Percentiles rank a stretch among this genome's conserved stretches.
phyloP scores from a whole-genome alignment of 2,329 filamentous ascomycete genomes.

The Cladophialophora immunda region DNA sequence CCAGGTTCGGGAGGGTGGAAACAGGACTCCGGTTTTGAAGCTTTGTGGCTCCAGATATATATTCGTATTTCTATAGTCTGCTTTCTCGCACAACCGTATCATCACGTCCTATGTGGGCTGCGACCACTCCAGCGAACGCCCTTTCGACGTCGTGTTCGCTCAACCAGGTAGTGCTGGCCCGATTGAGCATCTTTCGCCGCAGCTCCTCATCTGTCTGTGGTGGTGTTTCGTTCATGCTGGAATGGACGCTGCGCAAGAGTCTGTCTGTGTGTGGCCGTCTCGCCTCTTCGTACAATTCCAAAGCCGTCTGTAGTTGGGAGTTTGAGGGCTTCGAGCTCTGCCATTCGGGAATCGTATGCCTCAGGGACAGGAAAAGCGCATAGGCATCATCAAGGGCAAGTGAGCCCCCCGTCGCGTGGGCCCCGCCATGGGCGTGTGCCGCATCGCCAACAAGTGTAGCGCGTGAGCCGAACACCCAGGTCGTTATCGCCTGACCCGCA shows the following conservation, averaged over 20 bases:
- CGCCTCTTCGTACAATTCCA: conserved; percentile 55
- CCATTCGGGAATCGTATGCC: conserved; percentile 45
- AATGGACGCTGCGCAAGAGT: conserved; percentile 49
- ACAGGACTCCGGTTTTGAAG: neutral
- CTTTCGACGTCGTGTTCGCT: conserved; percentile 58
- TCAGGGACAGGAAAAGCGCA: conserved; percentile 52
- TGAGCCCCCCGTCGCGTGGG: conserved; percentile 46
- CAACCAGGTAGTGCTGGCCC: conserved; percentile 55
- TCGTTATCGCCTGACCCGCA: conserved; percentile 51
- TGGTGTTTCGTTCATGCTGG: conserved; percentile 38
- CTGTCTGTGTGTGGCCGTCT: conserved; percentile 54
- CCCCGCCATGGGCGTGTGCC: conserved; percentile 45
- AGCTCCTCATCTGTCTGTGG: conserved; percentile 52
- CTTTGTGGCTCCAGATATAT: neutral
- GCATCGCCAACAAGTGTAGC: conserved; percentile 45
- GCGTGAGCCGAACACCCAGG: conserved; percentile 52
- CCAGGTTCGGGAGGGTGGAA: too few relatives aligned
- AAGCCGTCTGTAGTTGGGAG: conserved; percentile 43
- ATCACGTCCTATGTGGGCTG: neutral
- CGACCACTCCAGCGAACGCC: conserved; percentile 44
- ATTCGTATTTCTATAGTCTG: neutral
- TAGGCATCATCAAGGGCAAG: conserved; percentile 49
- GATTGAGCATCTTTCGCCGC: conserved; percentile 46
- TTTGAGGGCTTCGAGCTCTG: conserved; percentile 33
- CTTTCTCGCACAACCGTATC: conserved; percentile 1